Evolutionary conservation across 108 stramenopile genomes (phyloP).

Genomic region (Cyclotella cryptica): DNA sequence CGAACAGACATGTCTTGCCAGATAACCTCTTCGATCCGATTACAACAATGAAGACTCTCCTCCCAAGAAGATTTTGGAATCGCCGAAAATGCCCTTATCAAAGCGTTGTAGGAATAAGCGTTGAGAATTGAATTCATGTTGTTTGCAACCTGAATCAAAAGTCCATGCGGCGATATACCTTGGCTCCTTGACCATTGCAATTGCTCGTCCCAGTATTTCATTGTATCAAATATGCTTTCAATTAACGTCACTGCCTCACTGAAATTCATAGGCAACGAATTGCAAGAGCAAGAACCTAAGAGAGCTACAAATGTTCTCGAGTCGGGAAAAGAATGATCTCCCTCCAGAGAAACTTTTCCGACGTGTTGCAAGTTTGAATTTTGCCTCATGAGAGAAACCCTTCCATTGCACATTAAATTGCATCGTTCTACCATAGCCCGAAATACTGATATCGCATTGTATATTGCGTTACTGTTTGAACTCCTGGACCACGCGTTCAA

Average conservation of each 20-base stretch:
- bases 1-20: neutral
- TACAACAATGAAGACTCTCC: constrained; percentile 38
- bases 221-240: constrained; percentile 24
- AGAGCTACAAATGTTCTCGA: constrained; percentile 40
- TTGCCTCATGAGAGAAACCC: constrained; percentile 22
- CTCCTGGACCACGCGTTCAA: constrained; percentile 67
- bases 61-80: constrained; percentile 37
- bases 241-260: constrained; percentile 26
- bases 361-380: neutral
- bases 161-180: constrained; percentile 4
- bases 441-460: constrained; percentile 53
- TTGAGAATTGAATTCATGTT: constrained; percentile 21
- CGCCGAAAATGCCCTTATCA: constrained; percentile 29
- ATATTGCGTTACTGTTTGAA: constrained; percentile 33
- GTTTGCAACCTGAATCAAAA: neutral
- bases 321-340: constrained; percentile 27
- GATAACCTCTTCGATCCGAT: constrained; percentile 41
- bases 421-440: constrained; percentile 52
- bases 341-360: neutral
- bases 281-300: constrained; percentile 11
- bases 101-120: constrained; percentile 30
- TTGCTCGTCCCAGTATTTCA: constrained; percentile 44
- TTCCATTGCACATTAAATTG: constrained; percentile 31
- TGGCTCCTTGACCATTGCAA: constrained; percentile 35
- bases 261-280: constrained; percentile 13